These are phyloP conservation scores for Salvia hispanica DNA, from an alignment of 257 asterid genomes.

Conservation along the genomic window DNA sequence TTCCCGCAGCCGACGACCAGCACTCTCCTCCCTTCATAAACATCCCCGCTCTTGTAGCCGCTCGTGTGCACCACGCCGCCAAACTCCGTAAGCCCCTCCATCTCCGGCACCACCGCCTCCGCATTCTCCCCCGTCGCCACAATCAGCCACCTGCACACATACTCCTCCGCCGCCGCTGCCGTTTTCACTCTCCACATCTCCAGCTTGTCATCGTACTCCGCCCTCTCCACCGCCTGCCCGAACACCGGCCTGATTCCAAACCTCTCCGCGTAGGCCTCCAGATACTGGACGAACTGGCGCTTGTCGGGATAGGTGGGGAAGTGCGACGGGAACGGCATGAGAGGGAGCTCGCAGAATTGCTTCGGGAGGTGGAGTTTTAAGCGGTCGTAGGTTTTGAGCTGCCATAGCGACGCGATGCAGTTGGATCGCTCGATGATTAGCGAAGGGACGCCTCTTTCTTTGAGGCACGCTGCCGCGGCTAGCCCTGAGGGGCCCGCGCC, in stretches of 20 bases:
- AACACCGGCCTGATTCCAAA: slow-evolving; percentile 68
- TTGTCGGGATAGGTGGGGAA: slow-evolving; percentile 79
- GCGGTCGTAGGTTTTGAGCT: slow-evolving; percentile 77
- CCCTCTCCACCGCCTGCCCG: slow-evolving; percentile 47
- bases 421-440: slow-evolving; percentile 65
- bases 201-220: slow-evolving; percentile 47
- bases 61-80: slow-evolving; percentile 63
- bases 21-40: slow-evolving; percentile 56
- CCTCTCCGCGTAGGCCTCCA: slow-evolving; percentile 56
- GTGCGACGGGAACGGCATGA: slow-evolving; percentile 65
- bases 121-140: slow-evolving; percentile 93
- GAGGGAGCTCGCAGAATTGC: slow-evolving; percentile 77
- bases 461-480: slow-evolving; percentile 78
- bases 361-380: slow-evolving; percentile 80
- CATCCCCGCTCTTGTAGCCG: slow-evolving; percentile 59
- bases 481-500: slow-evolving; percentile 94
- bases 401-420: slow-evolving; percentile 88
- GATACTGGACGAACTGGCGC: slow-evolving; percentile 61
- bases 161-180: slow-evolving; percentile 47
- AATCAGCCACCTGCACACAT: slow-evolving; percentile 62
- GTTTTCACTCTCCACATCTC: slow-evolving; percentile 66
- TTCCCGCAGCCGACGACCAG: slow-evolving; percentile 91
- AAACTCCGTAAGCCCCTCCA: slow-evolving; percentile 60
- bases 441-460: slow-evolving; percentile 54
- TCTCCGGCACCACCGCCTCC: slow-evolving; percentile 59